A percentile compares a stretch with the other conserved stretches of the same genome.
Conservation (phyloP, 2,329 filamentous ascomycete genomes). For the Colletotrichum cereale region DNA sequence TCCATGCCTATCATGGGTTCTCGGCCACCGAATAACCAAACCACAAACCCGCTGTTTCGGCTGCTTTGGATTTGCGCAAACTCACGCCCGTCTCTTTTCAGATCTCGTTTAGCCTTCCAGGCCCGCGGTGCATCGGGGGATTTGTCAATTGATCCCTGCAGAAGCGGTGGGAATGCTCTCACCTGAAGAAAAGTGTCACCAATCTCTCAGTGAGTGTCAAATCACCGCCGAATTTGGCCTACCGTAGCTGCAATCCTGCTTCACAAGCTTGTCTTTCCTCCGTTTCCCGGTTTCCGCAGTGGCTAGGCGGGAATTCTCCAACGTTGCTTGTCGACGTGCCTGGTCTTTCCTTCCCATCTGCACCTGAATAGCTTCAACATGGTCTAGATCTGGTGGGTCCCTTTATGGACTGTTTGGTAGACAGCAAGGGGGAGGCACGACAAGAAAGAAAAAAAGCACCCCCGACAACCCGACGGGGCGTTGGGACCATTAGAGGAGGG, state of each 20-base stretch:
- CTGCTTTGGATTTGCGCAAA: conserved; percentile 2
- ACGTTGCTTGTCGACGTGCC: not conserved
- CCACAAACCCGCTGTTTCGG: conserved; percentile 22
- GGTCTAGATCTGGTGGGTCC: conserved; percentile 27
- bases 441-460: not conserved
- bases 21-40: not conserved
- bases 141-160: not conserved
- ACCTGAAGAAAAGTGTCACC: conserved; percentile 10
- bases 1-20: conserved; percentile 30
- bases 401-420: not conserved
- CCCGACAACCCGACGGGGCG: conserved; percentile 12
- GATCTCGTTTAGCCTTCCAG: not conserved
- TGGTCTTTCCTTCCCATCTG: not conserved
- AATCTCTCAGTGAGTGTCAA: conserved; percentile 26
- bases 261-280: not conserved
- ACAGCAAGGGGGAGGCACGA: conserved; percentile 12
- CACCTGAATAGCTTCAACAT: conserved; percentile 23
- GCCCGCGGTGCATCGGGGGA: not conserved
- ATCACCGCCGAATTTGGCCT: conserved; percentile 2
- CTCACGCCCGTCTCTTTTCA: not conserved
- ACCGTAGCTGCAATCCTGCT: not conserved
- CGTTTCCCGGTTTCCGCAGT: conserved; percentile 19
- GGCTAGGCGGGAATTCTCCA: not conserved
- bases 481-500: conserved; percentile 14
- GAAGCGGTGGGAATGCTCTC: not conserved